These are phyloP conservation scores for Gossypium thurberi DNA, from an alignment of 345 rosid genomes.

Conservation along the genomic window DNA sequence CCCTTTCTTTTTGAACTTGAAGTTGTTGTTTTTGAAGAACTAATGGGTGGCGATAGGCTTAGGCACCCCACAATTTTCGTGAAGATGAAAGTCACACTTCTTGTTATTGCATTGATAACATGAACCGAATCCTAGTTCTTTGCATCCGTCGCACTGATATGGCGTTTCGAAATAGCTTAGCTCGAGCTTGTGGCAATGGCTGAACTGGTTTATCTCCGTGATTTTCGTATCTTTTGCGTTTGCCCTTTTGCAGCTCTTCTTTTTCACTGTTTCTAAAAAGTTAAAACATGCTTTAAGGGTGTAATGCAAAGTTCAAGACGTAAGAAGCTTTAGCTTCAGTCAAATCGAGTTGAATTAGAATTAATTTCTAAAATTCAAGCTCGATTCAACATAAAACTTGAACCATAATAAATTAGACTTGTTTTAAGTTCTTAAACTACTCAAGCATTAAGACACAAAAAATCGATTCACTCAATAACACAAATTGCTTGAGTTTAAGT, in stretches of 20 bases:
- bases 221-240: neutral
- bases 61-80: neutral
- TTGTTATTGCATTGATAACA: neutral
- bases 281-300: too few relatives aligned
- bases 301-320: too few relatives aligned
- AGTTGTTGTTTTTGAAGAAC: neutral
- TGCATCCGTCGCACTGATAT: constrained; percentile 8
- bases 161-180: neutral
- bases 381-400: too few relatives aligned
- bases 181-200: neutral
- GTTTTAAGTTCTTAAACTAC: too few relatives aligned
- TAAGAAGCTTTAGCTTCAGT: too few relatives aligned
- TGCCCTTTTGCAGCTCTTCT: neutral
- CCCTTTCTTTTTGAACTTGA: neutral
- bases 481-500: too few relatives aligned
- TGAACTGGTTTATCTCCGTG: neutral
- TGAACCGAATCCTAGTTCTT: neutral
- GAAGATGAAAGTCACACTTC: neutral
- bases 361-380: too few relatives aligned
- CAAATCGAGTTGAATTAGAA: too few relatives aligned
- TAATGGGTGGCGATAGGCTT: neutral
- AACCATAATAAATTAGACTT: too few relatives aligned
- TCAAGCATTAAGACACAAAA: too few relatives aligned
- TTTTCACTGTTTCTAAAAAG: too few relatives aligned
- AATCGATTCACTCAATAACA: too few relatives aligned